These are phyloP conservation scores for Phaeosphaeria sp. DNA, from an alignment of 2,329 filamentous ascomycete genomes.

Conservation along the genomic window DNA sequence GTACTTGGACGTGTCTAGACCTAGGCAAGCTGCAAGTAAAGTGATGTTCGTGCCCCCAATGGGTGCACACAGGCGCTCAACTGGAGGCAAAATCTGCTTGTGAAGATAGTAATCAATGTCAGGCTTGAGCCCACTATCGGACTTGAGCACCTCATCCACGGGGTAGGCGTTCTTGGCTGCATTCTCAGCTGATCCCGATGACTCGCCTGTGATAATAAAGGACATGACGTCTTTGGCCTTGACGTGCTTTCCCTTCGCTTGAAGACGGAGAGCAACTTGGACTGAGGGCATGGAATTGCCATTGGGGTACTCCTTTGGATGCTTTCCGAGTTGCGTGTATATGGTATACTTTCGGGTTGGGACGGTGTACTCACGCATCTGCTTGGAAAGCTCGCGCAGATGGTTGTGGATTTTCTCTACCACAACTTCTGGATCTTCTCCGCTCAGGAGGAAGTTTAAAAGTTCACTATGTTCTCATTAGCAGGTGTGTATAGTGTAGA, in stretches of 20 bases:
- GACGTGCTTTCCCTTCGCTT: constrained; percentile 83
- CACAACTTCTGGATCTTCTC: constrained; percentile 87
- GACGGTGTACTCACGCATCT: constrained; percentile 82
- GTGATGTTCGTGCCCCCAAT: constrained; percentile 91
- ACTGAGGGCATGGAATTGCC: constrained; percentile 95
- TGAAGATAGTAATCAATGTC: constrained; percentile 98
- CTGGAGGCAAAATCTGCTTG: constrained; percentile 97
- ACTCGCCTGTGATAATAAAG: constrained; percentile 83
- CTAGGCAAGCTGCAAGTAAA: constrained; percentile 89
- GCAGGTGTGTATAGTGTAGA: background rate
- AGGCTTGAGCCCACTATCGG: constrained; percentile 75
- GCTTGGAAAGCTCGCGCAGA: constrained; percentile 78
- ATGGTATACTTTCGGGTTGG: constrained; percentile 92
- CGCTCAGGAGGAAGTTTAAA: constrained; percentile 92
- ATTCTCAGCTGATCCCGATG: constrained; percentile 67
- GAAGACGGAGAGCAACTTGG: constrained; percentile 88
- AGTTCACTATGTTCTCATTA: constrained; percentile 62
- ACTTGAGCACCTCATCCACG: constrained; percentile 81
- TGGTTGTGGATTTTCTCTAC: constrained; percentile 93
- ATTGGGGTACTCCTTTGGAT: constrained; percentile 92
- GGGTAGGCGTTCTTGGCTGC: constrained; percentile 89
- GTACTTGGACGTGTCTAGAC: constrained; percentile 89
- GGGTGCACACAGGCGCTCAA: constrained; percentile 95
- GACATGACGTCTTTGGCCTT: constrained; percentile 95
- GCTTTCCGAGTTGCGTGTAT: constrained; percentile 95